Evolutionary conservation across 345 rosid genomes (phyloP).

Genomic region (Gossypium anomalum): DNA sequence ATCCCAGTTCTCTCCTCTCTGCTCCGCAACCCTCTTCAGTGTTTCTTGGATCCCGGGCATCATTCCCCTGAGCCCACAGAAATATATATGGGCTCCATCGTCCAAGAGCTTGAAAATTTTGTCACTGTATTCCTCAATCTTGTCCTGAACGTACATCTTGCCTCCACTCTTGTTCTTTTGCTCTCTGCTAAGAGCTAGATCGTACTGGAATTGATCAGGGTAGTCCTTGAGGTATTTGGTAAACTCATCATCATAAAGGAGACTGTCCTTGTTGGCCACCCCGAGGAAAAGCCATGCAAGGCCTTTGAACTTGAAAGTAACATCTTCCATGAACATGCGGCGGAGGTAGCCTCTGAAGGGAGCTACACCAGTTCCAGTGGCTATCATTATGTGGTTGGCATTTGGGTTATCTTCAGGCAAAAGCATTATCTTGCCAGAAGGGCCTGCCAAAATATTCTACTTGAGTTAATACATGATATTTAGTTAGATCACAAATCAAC

Average conservation of each 20-base stretch:
- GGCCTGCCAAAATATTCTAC: conserved; percentile 51
- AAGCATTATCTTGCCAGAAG: conserved; percentile 95
- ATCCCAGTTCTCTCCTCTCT: conserved; percentile 92
- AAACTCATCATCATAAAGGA: conserved; percentile 89
- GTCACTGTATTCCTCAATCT: conserved; percentile 93
- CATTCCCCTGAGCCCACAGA: conserved; percentile 98
- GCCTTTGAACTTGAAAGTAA: conserved; percentile 75
- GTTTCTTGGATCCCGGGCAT: conserved; percentile 98
- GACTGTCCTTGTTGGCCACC: conserved; percentile 93
- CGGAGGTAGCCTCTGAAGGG: conserved; percentile 90
- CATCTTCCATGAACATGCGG: conserved; percentile 95
- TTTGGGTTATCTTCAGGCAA: conserved; percentile 82
- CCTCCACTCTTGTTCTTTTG: conserved; percentile 92
- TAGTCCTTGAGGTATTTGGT: conserved; percentile 63
- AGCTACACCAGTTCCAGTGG: conserved; percentile 95
- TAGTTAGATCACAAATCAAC: background rate
- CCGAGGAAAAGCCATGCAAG: conserved; percentile 99
- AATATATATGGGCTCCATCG: conserved; percentile 90
- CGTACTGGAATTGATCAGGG: conserved; percentile 79
- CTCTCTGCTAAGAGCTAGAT: conserved; percentile 87
- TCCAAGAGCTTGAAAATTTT: conserved; percentile 86
- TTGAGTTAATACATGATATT: conserved; percentile 1
- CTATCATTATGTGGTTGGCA: conserved; percentile 95
- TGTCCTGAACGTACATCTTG: conserved; percentile 96
- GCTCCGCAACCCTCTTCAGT: conserved; percentile 76